Conservation (phyloP, 768 basidiomycete species). For the Mycena capillaripes region DNA sequence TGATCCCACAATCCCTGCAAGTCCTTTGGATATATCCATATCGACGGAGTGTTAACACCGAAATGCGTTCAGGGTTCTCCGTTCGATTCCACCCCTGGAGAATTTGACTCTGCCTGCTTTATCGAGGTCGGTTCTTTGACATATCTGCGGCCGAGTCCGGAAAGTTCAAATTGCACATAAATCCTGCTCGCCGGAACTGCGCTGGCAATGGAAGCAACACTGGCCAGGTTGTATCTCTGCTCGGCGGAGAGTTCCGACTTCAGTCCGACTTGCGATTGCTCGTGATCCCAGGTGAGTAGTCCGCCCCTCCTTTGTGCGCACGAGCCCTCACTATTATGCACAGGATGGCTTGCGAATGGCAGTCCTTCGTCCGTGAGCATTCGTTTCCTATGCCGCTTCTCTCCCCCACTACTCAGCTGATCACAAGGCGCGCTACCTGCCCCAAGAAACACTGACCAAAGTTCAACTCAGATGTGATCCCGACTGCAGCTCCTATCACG, state of each 20-base stretch:
- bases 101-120: constrained; percentile 50
- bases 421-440: neutral
- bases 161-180: neutral
- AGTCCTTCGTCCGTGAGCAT: neutral
- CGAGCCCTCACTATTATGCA: too few relatives aligned
- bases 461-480: neutral
- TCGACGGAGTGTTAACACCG: too few relatives aligned
- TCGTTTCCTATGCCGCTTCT: neutral
- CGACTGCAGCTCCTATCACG: neutral
- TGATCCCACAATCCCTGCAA: constrained; percentile 40
- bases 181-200: constrained; percentile 41
- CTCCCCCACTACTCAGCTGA: neutral
- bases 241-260: constrained; percentile 47
- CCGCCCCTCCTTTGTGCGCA: too few relatives aligned
- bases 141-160: too few relatives aligned
- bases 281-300: constrained; percentile 34
- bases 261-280: constrained; percentile 46
- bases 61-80: constrained; percentile 38
- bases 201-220: constrained; percentile 40
- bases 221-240: constrained; percentile 40
- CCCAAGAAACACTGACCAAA: neutral
- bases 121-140: constrained; percentile 42
- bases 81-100: constrained; percentile 47
- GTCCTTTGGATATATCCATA: neutral
- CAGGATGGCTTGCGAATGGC: neutral